Base-by-base conservation (phyloP, 495 filamentous ascomycete genomes). In the Evernia prunastri region DNA sequence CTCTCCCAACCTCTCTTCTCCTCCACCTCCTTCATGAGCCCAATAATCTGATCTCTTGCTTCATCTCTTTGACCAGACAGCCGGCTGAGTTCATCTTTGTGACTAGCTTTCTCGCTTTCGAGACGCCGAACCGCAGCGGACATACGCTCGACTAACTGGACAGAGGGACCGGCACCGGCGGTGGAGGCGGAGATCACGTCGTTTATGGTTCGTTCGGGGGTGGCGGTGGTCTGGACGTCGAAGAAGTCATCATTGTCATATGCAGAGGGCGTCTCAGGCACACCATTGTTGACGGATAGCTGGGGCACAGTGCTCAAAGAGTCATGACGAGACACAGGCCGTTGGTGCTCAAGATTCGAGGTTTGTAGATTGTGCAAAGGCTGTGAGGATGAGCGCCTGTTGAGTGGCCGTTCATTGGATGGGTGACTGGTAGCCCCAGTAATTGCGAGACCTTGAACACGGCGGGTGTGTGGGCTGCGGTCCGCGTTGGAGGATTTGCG, bases 71-170 rank as follows among this genome's bases (percentile, higher is more conserved):
- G 94, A 49, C 82, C 76, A 13, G 87, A 84, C 20, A 97, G 83
- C 40, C 92, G 81, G 1, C 84, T 79, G 58, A 97, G 78, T 71
- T 97, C 95, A 68, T 97, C 94, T 71, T 87, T 87, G 29, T 83
- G 84, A 7, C 86, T 88, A 23, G 91, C 88, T 68, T 93, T 93
- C 70, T 97, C 95, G 65, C 87, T 90, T 71, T 97, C 95, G 0
- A 98, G 79, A 6, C 93, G 84, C 35, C 94, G 87, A 29, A 99
- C 90, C 2, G 91, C 88, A 42, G 92, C 89, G 66, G 87, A 91
- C 93, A 99, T 96, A 53, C 95, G 88, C 74, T 97, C 94, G 8
- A 99, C 91, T 0, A 99, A 82, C 73, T 97, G 94, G 4, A 99
- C 93, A 5, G 89, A 93, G 6, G 94, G 94, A 0, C 94, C 94